Conservation (phyloP, 2,329 filamentous ascomycete species). For the Cordyceps tenuipes region DNA sequence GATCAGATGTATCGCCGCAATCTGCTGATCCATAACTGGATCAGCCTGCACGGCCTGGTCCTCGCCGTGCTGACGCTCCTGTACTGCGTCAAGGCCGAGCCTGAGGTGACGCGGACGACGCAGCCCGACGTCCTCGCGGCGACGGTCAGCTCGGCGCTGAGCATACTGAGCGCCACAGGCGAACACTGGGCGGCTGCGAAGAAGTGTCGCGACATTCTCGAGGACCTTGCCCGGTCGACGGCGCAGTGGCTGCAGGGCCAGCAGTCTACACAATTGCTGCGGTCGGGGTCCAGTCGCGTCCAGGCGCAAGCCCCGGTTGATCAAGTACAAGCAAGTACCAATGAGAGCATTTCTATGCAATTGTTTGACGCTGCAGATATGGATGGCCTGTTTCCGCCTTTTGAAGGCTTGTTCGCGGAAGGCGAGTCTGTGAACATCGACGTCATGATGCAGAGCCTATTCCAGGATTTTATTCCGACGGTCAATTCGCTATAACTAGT, state of each 20-base stretch:
- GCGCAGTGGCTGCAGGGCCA: constrained; percentile 21
- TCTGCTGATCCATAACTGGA: constrained; percentile 38
- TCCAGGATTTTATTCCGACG: constrained; percentile 30
- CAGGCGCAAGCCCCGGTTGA: neutral
- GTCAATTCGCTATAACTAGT: too few relatives aligned
- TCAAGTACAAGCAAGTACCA: too few relatives aligned
- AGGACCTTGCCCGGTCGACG: constrained; percentile 28
- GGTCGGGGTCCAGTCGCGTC: neutral
- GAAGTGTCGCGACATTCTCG: constrained; percentile 35
- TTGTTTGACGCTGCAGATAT: neutral
- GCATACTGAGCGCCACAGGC: constrained; percentile 40
- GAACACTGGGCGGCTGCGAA: constrained; percentile 45
- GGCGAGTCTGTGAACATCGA: constrained; percentile 25
- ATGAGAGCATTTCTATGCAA: neutral
- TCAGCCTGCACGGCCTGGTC: constrained; percentile 40
- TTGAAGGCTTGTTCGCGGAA: constrained; percentile 22
- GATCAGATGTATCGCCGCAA: constrained; percentile 36
- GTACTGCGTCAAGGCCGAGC: constrained; percentile 40
- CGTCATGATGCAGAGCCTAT: constrained; percentile 25
- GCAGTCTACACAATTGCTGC: neutral
- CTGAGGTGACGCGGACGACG: constrained; percentile 29
- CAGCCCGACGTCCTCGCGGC: constrained; percentile 32
- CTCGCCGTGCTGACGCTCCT: constrained; percentile 41
- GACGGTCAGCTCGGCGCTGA: constrained; percentile 33
- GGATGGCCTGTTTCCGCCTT: constrained; percentile 14